phyloP scores from a whole-genome alignment of 2,329 filamentous ascomycete genomes.

The Stagonosporopsis cucurbitacearum region DNA sequence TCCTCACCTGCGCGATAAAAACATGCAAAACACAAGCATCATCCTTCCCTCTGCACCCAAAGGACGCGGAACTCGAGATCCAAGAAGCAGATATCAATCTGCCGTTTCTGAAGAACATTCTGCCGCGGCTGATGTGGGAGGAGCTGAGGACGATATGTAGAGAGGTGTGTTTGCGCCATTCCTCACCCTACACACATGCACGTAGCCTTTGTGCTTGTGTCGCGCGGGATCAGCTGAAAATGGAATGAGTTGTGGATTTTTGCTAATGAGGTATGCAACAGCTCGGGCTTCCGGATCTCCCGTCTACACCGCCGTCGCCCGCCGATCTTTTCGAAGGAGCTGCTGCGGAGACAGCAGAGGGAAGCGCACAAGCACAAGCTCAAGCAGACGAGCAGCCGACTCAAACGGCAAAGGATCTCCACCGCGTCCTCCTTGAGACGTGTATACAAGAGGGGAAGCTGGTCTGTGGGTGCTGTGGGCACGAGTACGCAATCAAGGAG shows the following conservation, averaged over 20 bases:
- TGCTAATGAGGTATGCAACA: constrained; percentile 48
- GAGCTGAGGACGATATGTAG: constrained; percentile 76
- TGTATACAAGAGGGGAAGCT: constrained; percentile 87
- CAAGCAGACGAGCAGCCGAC: constrained; percentile 61
- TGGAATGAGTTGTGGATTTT: too few relatives aligned
- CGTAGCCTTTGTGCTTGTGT: too few relatives aligned
- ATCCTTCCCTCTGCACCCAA: constrained; percentile 90
- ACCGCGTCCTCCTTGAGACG: constrained; percentile 85
- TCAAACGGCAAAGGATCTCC: constrained; percentile 75
- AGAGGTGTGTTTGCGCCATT: constrained; percentile 63
- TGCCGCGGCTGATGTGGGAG: constrained; percentile 88
- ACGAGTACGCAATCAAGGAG: constrained; percentile 93
- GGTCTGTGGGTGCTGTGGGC: constrained; percentile 87
- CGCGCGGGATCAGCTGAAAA: too few relatives aligned
- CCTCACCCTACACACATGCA: neutral
- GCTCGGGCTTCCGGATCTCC: constrained; percentile 80
- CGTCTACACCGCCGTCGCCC: constrained; percentile 48
- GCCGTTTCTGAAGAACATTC: constrained; percentile 80
- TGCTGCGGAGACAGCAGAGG: constrained; percentile 49
- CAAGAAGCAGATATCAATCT: constrained; percentile 82
- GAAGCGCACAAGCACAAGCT: constrained; percentile 39
- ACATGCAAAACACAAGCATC: constrained; percentile 81
- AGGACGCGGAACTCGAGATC: constrained; percentile 87
- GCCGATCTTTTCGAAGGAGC: constrained; percentile 41
- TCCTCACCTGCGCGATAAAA: constrained; percentile 95